Base-by-base conservation (phyloP, 2,329 filamentous ascomycete genomes). In the Xylariaceae sp. region DNA sequence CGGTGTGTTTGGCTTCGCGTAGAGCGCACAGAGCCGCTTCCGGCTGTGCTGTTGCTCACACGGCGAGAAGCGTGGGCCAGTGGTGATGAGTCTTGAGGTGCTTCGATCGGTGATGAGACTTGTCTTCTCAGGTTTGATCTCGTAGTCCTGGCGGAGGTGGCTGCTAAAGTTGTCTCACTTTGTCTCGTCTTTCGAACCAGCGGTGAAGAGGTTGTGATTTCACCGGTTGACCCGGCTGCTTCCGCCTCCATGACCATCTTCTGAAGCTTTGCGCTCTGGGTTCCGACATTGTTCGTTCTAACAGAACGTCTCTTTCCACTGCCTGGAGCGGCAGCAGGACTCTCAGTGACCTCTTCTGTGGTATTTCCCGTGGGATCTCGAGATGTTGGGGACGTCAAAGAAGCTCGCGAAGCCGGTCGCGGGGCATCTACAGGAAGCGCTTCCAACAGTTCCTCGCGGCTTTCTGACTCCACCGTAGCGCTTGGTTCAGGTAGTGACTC, bases 291-390 rank as follows among this genome's bases (percentile, higher is more conserved):
- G 25, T 60, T 63, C 6, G 64, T 55, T 12, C 59, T 62, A 12
- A 76, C 57, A 3, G 59, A 67, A 21, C 71, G 68, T 39, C 76
- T 64, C 7, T 69, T 70, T 1, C 77, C 79, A 51, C 76, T 81
- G 2, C 78, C 79, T 1, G 78, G 79, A 12, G 76, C 77, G 52
- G 75, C 61, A 7, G 55, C 63, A 1, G 80, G 79, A 45, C 77
- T 80, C 55, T 82, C 77, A 27, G 64, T 67, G 12, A 79, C 67
- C 55, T 76, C 73, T 38, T 76, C 71, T 14, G 56, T 50, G 3
- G 54, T 25, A 20, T 51, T 48, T 19, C 40, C 33, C 44, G 50
- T 37, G 1, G 50, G 49, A 5, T 52, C 57, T 6, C 40, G 23
- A 22, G 55, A 56, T 17, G 38, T 4, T 22, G 33, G 53, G 21